These are phyloP conservation scores for Uncinocarpus reesii DNA, from an alignment of 2,329 filamentous ascomycete species.

Conservation along the genomic window DNA sequence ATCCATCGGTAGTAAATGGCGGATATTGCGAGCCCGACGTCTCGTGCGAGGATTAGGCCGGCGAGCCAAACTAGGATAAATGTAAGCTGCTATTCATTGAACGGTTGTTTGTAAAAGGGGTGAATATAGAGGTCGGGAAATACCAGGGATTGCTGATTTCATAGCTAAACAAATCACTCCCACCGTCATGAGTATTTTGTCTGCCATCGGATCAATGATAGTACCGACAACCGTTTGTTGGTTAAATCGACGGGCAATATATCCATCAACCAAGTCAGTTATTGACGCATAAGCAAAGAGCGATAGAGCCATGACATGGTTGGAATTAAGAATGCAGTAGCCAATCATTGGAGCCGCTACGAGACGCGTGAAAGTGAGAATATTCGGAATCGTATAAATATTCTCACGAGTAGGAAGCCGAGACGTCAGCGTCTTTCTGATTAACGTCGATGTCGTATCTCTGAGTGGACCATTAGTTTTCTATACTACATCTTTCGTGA, in stretches of 20 bases:
- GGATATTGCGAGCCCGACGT: constrained; percentile 69
- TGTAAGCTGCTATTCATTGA: neutral
- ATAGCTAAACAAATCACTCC: constrained; percentile 74
- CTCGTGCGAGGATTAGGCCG: constrained; percentile 78
- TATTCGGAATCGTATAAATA: constrained; percentile 93
- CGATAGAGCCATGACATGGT: constrained; percentile 65
- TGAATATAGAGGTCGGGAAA: constrained; percentile 24
- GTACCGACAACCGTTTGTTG: constrained; percentile 89
- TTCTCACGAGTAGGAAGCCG: constrained; percentile 56
- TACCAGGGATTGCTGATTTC: constrained; percentile 71
- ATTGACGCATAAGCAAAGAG: constrained; percentile 89
- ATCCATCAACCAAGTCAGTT: constrained; percentile 87
- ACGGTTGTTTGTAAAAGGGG: neutral
- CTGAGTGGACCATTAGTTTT: neutral
- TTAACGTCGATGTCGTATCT: neutral
- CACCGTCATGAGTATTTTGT: constrained; percentile 92
- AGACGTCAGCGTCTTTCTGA: constrained; percentile 28
- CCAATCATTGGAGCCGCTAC: constrained; percentile 73
- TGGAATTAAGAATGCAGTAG: constrained; percentile 75
- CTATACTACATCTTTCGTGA: neutral
- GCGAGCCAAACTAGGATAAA: constrained; percentile 62
- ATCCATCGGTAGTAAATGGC: constrained; percentile 96
- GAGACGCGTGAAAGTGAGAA: constrained; percentile 79
- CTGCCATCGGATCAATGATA: constrained; percentile 91
- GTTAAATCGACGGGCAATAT: constrained; percentile 79